A percentile compares a stretch with the other conserved stretches of the same genome.
phyloP scores from a whole-genome alignment of 306 rosid species.

The Begonia fuchsioides region DNA sequence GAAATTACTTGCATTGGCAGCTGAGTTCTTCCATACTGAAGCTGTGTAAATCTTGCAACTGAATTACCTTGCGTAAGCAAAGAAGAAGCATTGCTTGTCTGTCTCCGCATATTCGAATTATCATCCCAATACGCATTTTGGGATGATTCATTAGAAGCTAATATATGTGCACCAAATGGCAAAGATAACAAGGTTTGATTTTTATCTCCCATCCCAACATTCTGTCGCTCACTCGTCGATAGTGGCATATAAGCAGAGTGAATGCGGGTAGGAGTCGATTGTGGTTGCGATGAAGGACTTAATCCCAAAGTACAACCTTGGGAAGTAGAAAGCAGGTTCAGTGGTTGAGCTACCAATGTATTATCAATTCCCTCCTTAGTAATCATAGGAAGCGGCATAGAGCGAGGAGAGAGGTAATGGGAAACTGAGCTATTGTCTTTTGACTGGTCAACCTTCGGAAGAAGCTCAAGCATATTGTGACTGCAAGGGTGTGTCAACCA shows the following conservation, averaged over 20 bases:
- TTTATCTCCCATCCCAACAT: constrained; percentile 21
- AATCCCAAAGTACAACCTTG: constrained; percentile 33
- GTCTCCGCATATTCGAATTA: constrained; percentile 5
- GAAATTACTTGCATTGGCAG: constrained; percentile 18
- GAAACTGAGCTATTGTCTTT: constrained; percentile 16
- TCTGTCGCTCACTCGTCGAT: neutral
- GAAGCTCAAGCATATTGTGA: constrained; percentile 30
- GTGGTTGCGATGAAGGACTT: constrained; percentile 25
- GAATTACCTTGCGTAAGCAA: constrained; percentile 13
- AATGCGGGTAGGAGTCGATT: constrained; percentile 15
- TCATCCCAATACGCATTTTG: constrained; percentile 29
- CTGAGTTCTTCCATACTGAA: constrained; percentile 23
- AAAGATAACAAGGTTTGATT: constrained; percentile 16
- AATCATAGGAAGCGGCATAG: constrained; percentile 19
- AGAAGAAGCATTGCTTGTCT: neutral
- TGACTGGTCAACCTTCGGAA: constrained; percentile 26
- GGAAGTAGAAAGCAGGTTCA: constrained; percentile 19
- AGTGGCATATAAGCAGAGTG: constrained; percentile 18
- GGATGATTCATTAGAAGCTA: constrained; percentile 18
- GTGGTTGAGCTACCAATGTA: constrained; percentile 19
- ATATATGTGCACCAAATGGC: constrained; percentile 13
- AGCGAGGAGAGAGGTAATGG: constrained; percentile 17
- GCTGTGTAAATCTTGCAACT: constrained; percentile 15
- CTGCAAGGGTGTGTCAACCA: constrained; percentile 10
- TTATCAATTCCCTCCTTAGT: constrained; percentile 10